Percentiles rank a stretch among this genome's conserved stretches.
phyloP scores from a whole-genome alignment of 2,329 filamentous ascomycete species.

The Shiraia sp. region DNA sequence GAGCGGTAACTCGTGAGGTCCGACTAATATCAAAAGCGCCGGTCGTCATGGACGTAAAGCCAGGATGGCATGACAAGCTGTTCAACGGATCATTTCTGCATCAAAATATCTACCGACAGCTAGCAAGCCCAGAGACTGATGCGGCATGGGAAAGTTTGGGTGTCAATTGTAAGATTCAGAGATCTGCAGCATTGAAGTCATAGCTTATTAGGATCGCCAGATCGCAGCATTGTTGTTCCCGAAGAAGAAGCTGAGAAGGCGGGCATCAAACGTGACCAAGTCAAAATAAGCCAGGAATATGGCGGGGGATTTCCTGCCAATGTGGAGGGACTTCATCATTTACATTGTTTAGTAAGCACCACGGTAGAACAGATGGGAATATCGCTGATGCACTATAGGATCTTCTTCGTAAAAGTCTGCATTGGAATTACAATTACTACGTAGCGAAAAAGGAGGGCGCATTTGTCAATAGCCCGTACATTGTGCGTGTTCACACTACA shows the following conservation, averaged over 20 bases:
- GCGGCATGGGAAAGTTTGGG: slow-evolving; percentile 60
- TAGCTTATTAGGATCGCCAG: slow-evolving; percentile 13
- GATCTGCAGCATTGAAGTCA: too few relatives aligned
- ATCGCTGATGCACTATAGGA: slow-evolving; percentile 49
- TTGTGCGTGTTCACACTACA: slow-evolving; percentile 59
- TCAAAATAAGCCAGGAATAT: slow-evolving; percentile 59
- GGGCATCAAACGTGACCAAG: slow-evolving; percentile 59
- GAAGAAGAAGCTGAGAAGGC: slow-evolving; percentile 53
- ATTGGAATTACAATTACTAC: slow-evolving; percentile 65
- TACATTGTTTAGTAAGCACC: slow-evolving; percentile 59
- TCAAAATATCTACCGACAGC: slow-evolving; percentile 57
- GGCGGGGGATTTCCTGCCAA: slow-evolving; percentile 64
- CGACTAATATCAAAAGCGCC: slow-evolving; percentile 27
- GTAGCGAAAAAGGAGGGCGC: slow-evolving; percentile 53
- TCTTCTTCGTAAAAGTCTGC: slow-evolving; percentile 60
- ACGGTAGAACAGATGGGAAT: neutral
- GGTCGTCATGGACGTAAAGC: slow-evolving; percentile 45
- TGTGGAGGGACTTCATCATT: slow-evolving; percentile 60
- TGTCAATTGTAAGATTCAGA: slow-evolving; percentile 52
- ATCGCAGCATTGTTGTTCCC: slow-evolving; percentile 52
- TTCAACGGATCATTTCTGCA: slow-evolving; percentile 64
- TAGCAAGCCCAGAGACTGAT: slow-evolving; percentile 58
- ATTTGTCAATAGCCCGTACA: slow-evolving; percentile 60
- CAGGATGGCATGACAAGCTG: slow-evolving; percentile 46
- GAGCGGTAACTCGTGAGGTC: neutral